Base-by-base conservation (phyloP, 768 basidiomycete species). In the Pleurotus platypus region DNA sequence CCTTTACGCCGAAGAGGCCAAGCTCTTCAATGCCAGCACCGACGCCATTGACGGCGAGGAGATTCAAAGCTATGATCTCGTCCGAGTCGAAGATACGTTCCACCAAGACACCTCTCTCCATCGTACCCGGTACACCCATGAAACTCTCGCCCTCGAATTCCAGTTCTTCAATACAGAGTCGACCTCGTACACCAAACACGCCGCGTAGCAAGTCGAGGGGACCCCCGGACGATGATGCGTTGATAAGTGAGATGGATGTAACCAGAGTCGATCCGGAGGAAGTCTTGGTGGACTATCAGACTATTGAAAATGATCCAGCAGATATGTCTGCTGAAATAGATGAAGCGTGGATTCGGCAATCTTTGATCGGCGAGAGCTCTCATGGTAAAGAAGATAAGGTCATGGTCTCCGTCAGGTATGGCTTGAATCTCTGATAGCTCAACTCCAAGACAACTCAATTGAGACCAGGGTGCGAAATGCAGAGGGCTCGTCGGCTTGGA, bases 331-430 rank as follows among this genome's bases (percentile, higher is more conserved):
- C 70, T 0, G 87, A 87, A 54, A 75, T 90, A 1, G 90, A 90
- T 55, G 84, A 85, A 55, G 74, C 75, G 15, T 74, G 78, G 74
- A 64, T 84, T 13, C 51, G 51, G 20, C 16, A 37, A 4, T 43
- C 51, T 16, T n/a, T 54, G 12, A 38, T 60, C 72, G 55, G 70
- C 69, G n/a, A 65, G 68, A 1, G 68, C 71, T 50, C 51, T 15
- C 81, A 85, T 58, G 85, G 87, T n/a, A 83, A 81, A 51, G 83
- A 90, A 55, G 90, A 92, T 68, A 92, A 93, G 67, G 92, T 92
- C 46, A 84, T 93, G 69, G 91, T 93, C 18, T 92, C 91, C 22
- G 78, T 94, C 62, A 79, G 90, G 89, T 90, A 60, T 49, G 67
- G 58, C n/a, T 35, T 9, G 11, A 35, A 9, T 9, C 8, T 9